These are phyloP conservation scores for Paramecium primaurelia DNA, from an alignment of 73 alveolate species.

Conservation along the genomic window DNA sequence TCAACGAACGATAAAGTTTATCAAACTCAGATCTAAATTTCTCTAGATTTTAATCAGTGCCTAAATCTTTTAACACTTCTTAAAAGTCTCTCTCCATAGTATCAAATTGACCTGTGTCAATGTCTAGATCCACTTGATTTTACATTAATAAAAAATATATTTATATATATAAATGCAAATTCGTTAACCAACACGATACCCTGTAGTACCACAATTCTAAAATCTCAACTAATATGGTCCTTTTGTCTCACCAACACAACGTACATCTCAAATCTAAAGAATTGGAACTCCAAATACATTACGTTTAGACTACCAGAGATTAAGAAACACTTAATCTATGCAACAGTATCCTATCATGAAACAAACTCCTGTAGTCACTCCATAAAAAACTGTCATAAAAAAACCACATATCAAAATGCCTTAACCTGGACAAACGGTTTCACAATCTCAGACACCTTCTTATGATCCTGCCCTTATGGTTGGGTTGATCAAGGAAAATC, in stretches of 20 bases:
- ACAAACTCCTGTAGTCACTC: background rate
- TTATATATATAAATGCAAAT: background rate
- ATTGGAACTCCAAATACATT: background rate
- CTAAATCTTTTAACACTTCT: conserved; percentile 80
- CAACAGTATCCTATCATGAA: background rate
- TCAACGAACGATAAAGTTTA: conserved; percentile 80
- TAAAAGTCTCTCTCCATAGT: conserved; percentile 87
- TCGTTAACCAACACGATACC: background rate
- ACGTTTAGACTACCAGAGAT: background rate
- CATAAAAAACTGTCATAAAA: background rate
- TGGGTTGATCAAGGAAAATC: background rate
- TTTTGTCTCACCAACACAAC: background rate
- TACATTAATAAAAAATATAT: background rate
- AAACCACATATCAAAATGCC: background rate
- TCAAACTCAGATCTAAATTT: conserved; percentile 82
- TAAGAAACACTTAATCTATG: background rate
- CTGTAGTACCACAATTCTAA: background rate
- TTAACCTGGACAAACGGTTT: background rate
- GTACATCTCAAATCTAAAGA: background rate
- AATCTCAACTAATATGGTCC: background rate
- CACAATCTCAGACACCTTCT: background rate
- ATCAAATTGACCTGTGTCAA: conserved; percentile 66
- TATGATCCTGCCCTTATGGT: background rate
- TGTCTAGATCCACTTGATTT: conserved; percentile 8
- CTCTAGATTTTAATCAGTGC: conserved; percentile 83